Evolutionary conservation across 2,329 filamentous ascomycete genomes (phyloP), one percentile per base, ranked within the genome.

Genomic region (Magnaporthiopsis incrustans): DNA sequence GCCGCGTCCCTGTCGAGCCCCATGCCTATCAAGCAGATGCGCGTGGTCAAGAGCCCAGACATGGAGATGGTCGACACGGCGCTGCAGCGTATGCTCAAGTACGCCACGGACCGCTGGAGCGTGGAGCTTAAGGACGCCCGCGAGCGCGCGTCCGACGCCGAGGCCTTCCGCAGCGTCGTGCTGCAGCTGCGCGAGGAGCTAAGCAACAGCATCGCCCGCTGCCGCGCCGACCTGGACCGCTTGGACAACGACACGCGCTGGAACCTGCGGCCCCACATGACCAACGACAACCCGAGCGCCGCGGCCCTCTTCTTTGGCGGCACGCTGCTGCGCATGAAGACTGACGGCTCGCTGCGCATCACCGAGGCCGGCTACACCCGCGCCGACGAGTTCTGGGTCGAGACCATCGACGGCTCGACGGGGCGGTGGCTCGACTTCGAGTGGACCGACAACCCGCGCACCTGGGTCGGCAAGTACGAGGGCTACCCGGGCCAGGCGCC

Each of bases 401-500:
- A 25, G 11, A 15, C 59, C 18, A 14, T 30, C 11, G n/a, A 60
- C 18, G 12, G 26, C 3, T 5, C 10, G 1, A 18, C 30, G 3
- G 59, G 30, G 6, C 12, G 5, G 1, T 60, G 59, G 59, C 15
- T 38, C 30, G 10, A 11, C 2, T 11, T 38, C 30, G n/a, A 38
- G 26, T 60, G 33, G 30, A 32, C 2, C 11, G 18, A 25, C 1
- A 44, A 26, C 33, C 27, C 59, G 32, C 59, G 59, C 59, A 60
- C 27, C 3, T 60, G 59, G 59, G n/a, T 26, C 14, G 59, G 59
- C 59, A n/a, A 60, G 15, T 60, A 78, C 65, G 73, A 77, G 3
- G 77, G 78, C 26, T 79, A 77, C 64, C 78, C 81, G 1, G 83
- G 83, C 57, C 82, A 81, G 72, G 68, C 70, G 4, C 77, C 73